phyloP scores from a whole-genome alignment of 441 rosid species.

The Eutrema salsugineum region DNA sequence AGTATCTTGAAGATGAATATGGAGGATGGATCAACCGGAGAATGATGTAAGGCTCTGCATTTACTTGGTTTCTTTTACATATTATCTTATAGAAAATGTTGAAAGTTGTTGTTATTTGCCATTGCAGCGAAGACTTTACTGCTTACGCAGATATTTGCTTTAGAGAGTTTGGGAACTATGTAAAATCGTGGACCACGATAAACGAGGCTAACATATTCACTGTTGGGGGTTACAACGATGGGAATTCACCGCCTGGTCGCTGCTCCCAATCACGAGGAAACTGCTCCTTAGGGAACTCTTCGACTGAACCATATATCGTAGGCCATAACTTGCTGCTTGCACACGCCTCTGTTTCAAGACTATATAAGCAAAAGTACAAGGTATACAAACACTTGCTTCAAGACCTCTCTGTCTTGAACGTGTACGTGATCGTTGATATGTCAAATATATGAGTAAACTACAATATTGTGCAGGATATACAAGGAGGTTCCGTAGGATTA shows the following conservation, averaged over 20 bases:
- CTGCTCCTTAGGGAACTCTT: constrained; percentile 58
- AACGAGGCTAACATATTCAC: constrained; percentile 59
- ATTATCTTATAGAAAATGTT: neutral
- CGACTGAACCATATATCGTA: constrained; percentile 53
- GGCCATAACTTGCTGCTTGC: constrained; percentile 57
- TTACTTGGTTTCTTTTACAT: neutral
- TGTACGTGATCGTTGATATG: neutral
- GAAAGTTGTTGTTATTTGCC: neutral
- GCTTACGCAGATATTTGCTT: constrained; percentile 61
- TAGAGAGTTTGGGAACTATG: constrained; percentile 59
- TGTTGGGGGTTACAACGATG: constrained; percentile 48
- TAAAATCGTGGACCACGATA: constrained; percentile 57
- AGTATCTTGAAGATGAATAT: constrained; percentile 66
- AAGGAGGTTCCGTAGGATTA: constrained; percentile 52
- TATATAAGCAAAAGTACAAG: constrained; percentile 51
- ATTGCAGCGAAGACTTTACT: constrained; percentile 58
- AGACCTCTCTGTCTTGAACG: neutral
- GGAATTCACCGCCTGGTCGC: constrained; percentile 43
- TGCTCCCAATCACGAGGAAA: constrained; percentile 33
- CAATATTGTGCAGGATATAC: constrained; percentile 47
- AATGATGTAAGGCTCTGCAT: constrained; percentile 43
- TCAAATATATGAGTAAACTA: neutral
- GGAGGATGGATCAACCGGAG: constrained; percentile 55
- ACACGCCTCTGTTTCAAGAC: constrained; percentile 54
- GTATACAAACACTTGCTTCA: too few relatives aligned